Percentiles rank a stretch among this genome's conserved stretches.
Evolutionary conservation across 345 rosid species (phyloP).

Genomic region (Psidium friedrichsthalianum): DNA sequence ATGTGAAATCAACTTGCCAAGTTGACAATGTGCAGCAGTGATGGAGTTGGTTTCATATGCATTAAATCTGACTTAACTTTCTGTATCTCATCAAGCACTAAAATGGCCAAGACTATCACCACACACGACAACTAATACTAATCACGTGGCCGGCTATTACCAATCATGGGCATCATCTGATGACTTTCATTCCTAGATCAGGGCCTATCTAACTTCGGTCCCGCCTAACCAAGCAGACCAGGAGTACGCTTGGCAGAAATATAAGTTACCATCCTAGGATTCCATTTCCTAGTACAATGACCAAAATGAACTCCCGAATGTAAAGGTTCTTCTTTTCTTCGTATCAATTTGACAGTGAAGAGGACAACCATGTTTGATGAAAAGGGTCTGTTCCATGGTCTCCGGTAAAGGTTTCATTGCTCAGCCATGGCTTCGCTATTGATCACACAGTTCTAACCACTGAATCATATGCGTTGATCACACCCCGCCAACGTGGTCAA

Average conservation of each 20-base stretch:
- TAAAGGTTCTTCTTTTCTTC: background rate
- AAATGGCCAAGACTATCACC: background rate
- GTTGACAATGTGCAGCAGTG: background rate
- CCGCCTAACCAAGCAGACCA: background rate
- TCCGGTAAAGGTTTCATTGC: background rate
- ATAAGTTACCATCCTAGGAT: no score
- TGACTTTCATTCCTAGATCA: background rate
- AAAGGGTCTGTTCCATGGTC: background rate
- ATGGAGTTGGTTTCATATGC: background rate
- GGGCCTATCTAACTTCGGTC: background rate
- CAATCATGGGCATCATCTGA: background rate
- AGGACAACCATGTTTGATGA: background rate
- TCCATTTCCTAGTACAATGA: no score
- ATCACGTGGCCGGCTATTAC: background rate
- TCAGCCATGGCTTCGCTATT: background rate
- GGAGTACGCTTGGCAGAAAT: no score
- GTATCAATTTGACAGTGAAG: background rate
- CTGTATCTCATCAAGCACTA: background rate
- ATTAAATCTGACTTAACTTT: background rate
- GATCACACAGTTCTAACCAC: background rate
- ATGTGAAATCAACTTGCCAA: background rate
- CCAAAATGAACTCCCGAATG: background rate
- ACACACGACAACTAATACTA: background rate
- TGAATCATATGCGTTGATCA: background rate
- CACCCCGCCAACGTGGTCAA: background rate